Evolutionary conservation across 169 alveolate genomes (phyloP).

Genomic region (Cryptosporidium tyzzeri): DNA sequence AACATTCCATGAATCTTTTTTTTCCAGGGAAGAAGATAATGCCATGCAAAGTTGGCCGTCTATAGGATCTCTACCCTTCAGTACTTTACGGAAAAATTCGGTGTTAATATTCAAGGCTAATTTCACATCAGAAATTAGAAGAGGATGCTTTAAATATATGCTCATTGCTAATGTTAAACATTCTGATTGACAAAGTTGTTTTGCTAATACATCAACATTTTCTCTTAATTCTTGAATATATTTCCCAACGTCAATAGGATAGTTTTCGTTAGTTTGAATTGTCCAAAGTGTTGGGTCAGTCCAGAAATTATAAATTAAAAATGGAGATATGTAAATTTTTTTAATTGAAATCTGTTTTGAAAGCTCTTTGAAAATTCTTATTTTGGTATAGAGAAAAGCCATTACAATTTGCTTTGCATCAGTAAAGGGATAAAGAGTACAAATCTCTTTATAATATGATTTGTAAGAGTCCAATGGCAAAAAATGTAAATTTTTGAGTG

Average conservation of each 20-base stretch:
- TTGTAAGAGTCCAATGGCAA: constrained; percentile 3
- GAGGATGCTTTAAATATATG: constrained; percentile 44
- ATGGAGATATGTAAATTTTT: constrained; percentile 26
- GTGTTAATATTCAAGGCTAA: constrained; percentile 12
- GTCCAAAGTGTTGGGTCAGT: constrained; percentile 59
- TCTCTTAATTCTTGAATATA: constrained; percentile 3
- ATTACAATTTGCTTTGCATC: constrained; percentile 3
- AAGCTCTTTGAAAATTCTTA: constrained; percentile 27
- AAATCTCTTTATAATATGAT: constrained; percentile 40
- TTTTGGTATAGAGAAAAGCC: constrained; percentile 14
- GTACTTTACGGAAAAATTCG: constrained; percentile 66
- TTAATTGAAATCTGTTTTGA: constrained; percentile 28
- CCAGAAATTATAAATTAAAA: constrained; percentile 10
- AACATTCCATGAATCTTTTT: constrained; percentile 65
- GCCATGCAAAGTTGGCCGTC: constrained; percentile 75
- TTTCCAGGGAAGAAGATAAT: constrained; percentile 52
- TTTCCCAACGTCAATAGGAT: background rate
- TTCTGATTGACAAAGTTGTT: constrained; percentile 56
- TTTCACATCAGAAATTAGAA: constrained; percentile 12
- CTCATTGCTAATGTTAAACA: constrained; percentile 61
- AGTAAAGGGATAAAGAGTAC: constrained; percentile 60
- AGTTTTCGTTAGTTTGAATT: background rate
- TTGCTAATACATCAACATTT: background rate
- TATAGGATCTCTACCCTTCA: constrained; percentile 71
- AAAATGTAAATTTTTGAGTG: background rate